A percentile compares a stretch with the other conserved stretches of the same genome.
These are phyloP conservation scores for Mortierella sp. DNA, from an alignment of 371 early-diverging fungal species.

Conservation along the genomic window DNA sequence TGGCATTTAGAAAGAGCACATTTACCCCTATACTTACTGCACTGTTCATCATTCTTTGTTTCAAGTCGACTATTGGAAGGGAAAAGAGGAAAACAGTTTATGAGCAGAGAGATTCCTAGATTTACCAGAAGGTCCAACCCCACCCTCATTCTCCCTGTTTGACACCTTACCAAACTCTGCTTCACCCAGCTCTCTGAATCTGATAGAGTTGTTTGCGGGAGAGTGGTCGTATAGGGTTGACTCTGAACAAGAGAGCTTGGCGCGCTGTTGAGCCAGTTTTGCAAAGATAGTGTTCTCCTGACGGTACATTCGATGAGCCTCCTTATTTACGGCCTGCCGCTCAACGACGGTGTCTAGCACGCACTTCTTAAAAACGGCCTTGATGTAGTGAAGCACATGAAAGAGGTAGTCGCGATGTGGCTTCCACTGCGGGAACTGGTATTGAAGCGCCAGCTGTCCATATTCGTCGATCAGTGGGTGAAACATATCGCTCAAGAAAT, in stretches of 20 bases:
- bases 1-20: too few species aligned
- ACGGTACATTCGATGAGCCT: slow-evolving; percentile 78
- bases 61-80: slow-evolving; percentile 54
- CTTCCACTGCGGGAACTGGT: slow-evolving; percentile 85
- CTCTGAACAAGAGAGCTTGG: slow-evolving; percentile 80
- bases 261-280: slow-evolving; percentile 83
- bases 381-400: slow-evolving; percentile 87
- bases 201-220: slow-evolving; percentile 67
- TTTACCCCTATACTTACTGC: slow-evolving; percentile 26
- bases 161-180: slow-evolving; percentile 61
- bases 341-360: slow-evolving; percentile 78
- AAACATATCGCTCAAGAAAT: slow-evolving; percentile 90
- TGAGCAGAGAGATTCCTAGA: neutral
- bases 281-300: slow-evolving; percentile 75
- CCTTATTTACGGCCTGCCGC: slow-evolving; percentile 76
- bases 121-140: neutral
- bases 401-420: slow-evolving; percentile 84
- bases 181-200: slow-evolving; percentile 66
- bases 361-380: slow-evolving; percentile 83
- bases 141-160: neutral
- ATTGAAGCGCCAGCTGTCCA: slow-evolving; percentile 68
- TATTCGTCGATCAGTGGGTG: slow-evolving; percentile 93
- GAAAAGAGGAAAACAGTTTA: neutral
- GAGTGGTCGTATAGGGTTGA: slow-evolving; percentile 73
- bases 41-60: slow-evolving; percentile 59